Conservation (phyloP, 352 stramenopile species). For the Aphanomyces cochlioides region DNA sequence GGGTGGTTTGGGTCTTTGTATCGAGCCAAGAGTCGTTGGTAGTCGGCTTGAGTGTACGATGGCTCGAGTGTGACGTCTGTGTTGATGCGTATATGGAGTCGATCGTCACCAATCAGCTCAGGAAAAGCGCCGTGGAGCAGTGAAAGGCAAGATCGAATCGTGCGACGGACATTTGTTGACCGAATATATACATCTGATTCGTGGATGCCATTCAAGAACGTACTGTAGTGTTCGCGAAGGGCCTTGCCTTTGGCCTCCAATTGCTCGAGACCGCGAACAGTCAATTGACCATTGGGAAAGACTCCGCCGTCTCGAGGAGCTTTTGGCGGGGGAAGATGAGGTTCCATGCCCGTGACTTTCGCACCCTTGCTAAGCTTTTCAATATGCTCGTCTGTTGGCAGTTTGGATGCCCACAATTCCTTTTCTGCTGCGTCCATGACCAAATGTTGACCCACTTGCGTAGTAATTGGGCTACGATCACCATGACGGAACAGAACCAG, state of each 20-base stretch:
- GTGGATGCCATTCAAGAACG: conserved; percentile 42
- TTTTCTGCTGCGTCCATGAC: conserved; percentile 47
- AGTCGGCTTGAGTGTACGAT: conserved; percentile 27
- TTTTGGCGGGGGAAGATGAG: conserved; percentile 40
- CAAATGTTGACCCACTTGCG: conserved; percentile 48
- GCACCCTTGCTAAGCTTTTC: conserved; percentile 43
- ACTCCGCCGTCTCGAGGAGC: conserved; percentile 40
- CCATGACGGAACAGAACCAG: conserved; percentile 79
- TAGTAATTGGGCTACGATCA: conserved; percentile 71
- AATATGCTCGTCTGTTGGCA: conserved; percentile 50
- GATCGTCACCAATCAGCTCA: conserved; percentile 38
- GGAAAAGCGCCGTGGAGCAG: conserved; percentile 66
- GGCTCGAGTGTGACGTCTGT: conserved; percentile 23
- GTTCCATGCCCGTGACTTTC: conserved; percentile 47
- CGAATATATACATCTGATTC: conserved; percentile 64
- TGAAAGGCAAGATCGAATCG: conserved; percentile 67
- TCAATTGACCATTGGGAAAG: conserved; percentile 74
- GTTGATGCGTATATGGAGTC: conserved; percentile 22
- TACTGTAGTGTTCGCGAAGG: conserved; percentile 45
- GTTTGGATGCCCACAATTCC: conserved; percentile 64
- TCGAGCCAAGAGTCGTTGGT: conserved; percentile 12
- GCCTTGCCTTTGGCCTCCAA: conserved; percentile 58
- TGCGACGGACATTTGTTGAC: conserved; percentile 78
- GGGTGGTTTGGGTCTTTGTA: conserved; percentile 17
- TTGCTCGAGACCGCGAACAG: conserved; percentile 55